Base-by-base conservation (phyloP, 1,139 yeast genomes). In the Hemisphaericaspora xylofermentans region DNA sequence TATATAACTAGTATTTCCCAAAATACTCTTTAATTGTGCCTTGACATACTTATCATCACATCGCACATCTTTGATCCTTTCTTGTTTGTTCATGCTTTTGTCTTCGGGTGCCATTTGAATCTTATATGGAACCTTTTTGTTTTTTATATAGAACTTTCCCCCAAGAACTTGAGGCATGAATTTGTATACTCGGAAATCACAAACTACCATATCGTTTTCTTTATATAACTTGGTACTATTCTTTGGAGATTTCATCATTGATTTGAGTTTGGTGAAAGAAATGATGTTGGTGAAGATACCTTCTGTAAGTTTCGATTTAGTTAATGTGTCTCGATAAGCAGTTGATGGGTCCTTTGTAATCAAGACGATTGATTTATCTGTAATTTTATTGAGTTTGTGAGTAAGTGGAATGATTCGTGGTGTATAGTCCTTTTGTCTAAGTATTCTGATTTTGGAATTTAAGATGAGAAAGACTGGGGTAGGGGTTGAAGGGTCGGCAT, bases 271-370 rank as follows among this genome's bases (percentile, higher is more conserved):
- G 49, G 78, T 79, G 35, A 82, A 63, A 8, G 87, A 74, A 28
- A 76, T 65, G 15, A 84, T 74, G 35, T 79, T 79, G 42, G 75
- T 73, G 57, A 84, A 82, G 6, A 63, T 58, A 43, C 82, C 84
- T 45, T 80, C 80, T 0, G 87, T 79, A 0, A 77, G 72, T 44
- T 74, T 72, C 39, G 61, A 64, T 13, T 18, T 9, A 8, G 71
- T 63, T 13, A 82, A 61, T 3, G 64, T 66, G 8, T 65, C 66
- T 35, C 82, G 69, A 52, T 79, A 84, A 1, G 72, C 66, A 1
- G 74, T 68, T 2, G 83, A 74, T 1, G 89, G 88, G 53, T 84
- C 89, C 50, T 82, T 84, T 6, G 89, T 81, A 12, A 85, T 71
- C 26, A 85, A 63, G 7, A 84, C 58, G 4, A 84, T 74, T 25